Base-by-base conservation (phyloP, 768 basidiomycete species). In the Lentinula guzmanii region DNA sequence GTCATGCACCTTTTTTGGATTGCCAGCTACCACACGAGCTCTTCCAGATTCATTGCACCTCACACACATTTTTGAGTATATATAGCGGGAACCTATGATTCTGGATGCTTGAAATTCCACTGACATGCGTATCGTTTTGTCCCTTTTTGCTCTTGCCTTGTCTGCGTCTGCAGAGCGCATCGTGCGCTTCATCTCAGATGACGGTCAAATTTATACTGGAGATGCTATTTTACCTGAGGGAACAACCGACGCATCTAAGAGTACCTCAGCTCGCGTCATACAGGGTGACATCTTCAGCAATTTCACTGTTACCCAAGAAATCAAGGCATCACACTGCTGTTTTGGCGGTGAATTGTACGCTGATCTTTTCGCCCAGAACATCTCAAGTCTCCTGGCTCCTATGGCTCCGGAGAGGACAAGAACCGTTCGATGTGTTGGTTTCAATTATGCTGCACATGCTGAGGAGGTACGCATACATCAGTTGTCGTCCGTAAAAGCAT, bases 401-500 rank as follows among this genome's bases (percentile, higher is more conserved):
- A 64, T 77, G 45, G 68, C 68, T 7, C 72, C 67, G 33, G 72
- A 75, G 41, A 60, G 66, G 31, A 70, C 71, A 2, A 67, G 75
- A 43, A 74, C 74, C 3, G 76, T 77, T 28, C 69, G 74, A n/a
- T 74, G 72, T 48, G 72, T 75, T 43, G 74, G 73, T 4, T 67
- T 75, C 54, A 76, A 76, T 62, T 76, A 75, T 48, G 70, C 62
- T 28, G 54, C 65, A 31, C 71, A 72, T 51, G 67, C 70, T 2
- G 48, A 48, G 21, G 69, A 70, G 64, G 69, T 68, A 55, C n/a
- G 70, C 68, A 71, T 73, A 63, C 18, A 16, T 54, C 5, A 18
- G 13, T 11, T 43, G 13, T 5, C 0, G 13, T 5, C 11, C 42
- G 28, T 28, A 28, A 28, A 43, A 18, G 16, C 42, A n/a, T 15